Conservation (phyloP, 176 grass and related monocot species). For the Olyra latifolia region DNA sequence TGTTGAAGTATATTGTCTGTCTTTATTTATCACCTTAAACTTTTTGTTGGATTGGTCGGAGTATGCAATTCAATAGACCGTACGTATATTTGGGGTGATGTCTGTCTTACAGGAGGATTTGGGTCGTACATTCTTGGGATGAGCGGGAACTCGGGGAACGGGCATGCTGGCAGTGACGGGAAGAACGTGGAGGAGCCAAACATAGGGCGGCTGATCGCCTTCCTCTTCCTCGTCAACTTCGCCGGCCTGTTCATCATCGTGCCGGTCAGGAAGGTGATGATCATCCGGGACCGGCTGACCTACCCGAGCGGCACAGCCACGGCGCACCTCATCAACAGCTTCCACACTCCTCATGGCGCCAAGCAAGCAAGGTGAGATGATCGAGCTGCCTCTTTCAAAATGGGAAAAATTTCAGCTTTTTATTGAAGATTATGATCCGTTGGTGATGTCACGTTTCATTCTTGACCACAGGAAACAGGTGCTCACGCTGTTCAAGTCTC, state of each 20-base stretch:
- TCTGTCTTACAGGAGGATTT: slow-evolving; percentile 27
- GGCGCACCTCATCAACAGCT: slow-evolving; percentile 52
- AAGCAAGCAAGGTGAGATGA: slow-evolving; percentile 25
- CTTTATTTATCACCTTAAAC: too few species aligned
- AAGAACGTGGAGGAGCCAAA: slow-evolving; percentile 28
- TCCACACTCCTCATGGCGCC: slow-evolving; percentile 45
- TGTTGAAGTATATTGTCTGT: too few species aligned
- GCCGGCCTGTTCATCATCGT: slow-evolving; percentile 38
- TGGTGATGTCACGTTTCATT: not conserved
- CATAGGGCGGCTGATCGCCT: slow-evolving; percentile 35
- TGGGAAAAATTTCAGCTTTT: not conserved
- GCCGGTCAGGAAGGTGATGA: slow-evolving; percentile 45
- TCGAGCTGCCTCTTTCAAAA: not conserved
- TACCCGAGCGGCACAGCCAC: slow-evolving; percentile 53
- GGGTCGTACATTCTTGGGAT: slow-evolving; percentile 41
- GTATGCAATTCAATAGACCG: too few species aligned
- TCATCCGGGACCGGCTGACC: slow-evolving; percentile 39
- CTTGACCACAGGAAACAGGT: slow-evolving; percentile 31
- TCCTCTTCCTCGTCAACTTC: slow-evolving; percentile 38
- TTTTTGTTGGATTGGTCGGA: too few species aligned
- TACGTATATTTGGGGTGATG: too few species aligned
- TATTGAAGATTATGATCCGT: too few species aligned
- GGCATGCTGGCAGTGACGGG: not conserved
- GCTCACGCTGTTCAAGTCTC: slow-evolving; percentile 34
- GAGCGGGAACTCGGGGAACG: slow-evolving; percentile 8